Conservation (phyloP, 169 alveolate genomes). For the Cystoisospora suis region DNA sequence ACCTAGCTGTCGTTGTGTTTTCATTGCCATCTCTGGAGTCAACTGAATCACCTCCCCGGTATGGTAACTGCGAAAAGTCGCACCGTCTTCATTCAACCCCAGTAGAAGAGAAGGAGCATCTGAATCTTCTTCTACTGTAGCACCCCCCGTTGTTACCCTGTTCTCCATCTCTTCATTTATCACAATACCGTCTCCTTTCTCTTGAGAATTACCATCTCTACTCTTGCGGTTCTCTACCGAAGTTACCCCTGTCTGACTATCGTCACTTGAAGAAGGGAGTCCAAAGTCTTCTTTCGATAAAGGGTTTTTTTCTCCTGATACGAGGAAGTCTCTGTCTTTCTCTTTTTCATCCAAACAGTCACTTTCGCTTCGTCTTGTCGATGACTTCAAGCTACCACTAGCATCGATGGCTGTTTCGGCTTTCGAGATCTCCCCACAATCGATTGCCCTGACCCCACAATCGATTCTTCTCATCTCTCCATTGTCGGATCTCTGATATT, state of each 20-base stretch:
- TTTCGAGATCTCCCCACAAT: too few relatives aligned
- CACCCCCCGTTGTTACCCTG: neutral
- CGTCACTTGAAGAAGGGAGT: too few relatives aligned
- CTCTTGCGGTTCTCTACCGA: neutral
- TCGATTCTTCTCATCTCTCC: too few relatives aligned
- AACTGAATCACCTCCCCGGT: slow-evolving; percentile 17
- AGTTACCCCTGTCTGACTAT: neutral
- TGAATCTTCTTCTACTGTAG: neutral
- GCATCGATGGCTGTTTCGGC: too few relatives aligned
- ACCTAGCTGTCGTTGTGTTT: slow-evolving; percentile 33
- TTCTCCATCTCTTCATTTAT: neutral
- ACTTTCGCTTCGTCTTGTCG: too few relatives aligned
- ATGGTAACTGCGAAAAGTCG: neutral
- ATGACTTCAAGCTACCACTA: too few relatives aligned
- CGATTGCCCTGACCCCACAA: too few relatives aligned
- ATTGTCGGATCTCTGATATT: too few relatives aligned
- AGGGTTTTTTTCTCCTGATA: too few relatives aligned
- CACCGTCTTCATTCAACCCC: neutral
- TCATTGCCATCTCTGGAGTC: slow-evolving; percentile 34
- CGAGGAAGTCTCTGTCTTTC: too few relatives aligned
- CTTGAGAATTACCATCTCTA: neutral
- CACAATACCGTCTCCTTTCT: neutral
- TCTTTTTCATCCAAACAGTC: too few relatives aligned
- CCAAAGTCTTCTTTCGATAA: too few relatives aligned
- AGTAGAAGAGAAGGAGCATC: neutral